A percentile compares a stretch with the other conserved stretches of the same genome.
Evolutionary conservation across 176 grass and related monocot genomes (phyloP).

Genomic region (Oryza australiensis): DNA sequence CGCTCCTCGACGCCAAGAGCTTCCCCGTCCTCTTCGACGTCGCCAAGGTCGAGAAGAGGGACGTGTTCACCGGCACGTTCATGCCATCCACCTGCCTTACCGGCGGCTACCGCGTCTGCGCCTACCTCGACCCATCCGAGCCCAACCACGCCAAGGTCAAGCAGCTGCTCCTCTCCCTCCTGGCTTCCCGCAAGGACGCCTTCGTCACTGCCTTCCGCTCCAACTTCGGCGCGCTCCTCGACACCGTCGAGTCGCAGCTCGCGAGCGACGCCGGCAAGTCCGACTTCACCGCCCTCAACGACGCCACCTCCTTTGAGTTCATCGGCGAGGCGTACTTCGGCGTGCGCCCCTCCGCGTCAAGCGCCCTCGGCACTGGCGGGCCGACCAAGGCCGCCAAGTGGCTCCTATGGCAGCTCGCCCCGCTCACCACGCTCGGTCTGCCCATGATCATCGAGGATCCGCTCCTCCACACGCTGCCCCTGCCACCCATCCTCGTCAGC

Average conservation of each 20-base stretch:
- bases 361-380: conserved; percentile 26
- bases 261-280: conserved; percentile 31
- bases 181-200: conserved; percentile 56
- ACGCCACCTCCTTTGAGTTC: conserved; percentile 66
- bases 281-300: conserved; percentile 65
- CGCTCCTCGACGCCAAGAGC: conserved; percentile 70
- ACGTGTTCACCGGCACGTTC: conserved; percentile 73
- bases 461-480: conserved; percentile 57
- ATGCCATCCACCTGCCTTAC: conserved; percentile 67
- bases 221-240: conserved; percentile 58
- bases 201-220: conserved; percentile 54
- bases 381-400: conserved; percentile 50
- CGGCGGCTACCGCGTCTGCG: conserved; percentile 64
- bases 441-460: conserved; percentile 68
- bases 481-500: conserved; percentile 41
- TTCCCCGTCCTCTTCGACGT: conserved; percentile 75
- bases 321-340: conserved; percentile 73
- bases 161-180: conserved; percentile 59
- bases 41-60: conserved; percentile 70
- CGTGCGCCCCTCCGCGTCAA: conserved; percentile 34
- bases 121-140: conserved; percentile 81
- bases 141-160: conserved; percentile 63
- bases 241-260: conserved; percentile 52
- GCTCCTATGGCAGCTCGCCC: conserved; percentile 59
- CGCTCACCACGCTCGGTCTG: conserved; percentile 52